phyloP scores from a whole-genome alignment of 768 basidiomycete species.

The Rhodotorula toruloides region DNA sequence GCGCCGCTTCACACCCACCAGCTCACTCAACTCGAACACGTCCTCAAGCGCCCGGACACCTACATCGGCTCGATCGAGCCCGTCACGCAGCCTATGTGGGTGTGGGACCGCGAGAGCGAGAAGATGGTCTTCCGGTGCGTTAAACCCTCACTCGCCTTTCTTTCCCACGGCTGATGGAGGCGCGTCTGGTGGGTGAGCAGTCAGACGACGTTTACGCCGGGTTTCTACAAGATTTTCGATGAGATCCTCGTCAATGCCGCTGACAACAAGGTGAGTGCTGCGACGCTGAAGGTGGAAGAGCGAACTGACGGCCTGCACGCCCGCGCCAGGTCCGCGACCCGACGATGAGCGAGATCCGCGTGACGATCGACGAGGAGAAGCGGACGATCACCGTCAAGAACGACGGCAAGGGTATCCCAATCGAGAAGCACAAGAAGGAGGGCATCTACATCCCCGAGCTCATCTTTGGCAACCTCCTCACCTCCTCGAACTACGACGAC shows the following conservation, averaged over 20 bases:
- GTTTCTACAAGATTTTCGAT: constrained; percentile 98
- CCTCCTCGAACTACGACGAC: constrained; percentile 96
- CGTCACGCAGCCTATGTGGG: constrained; percentile 84
- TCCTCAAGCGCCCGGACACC: constrained; percentile 82
- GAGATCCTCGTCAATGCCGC: constrained; percentile 99
- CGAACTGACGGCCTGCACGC: no score
- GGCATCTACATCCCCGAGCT: constrained; percentile 94
- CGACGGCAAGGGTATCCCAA: constrained; percentile 92
- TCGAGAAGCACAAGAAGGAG: constrained; percentile 88
- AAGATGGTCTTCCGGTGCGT: constrained; percentile 73
- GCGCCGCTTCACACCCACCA: constrained; percentile 45
- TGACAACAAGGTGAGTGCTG: constrained; percentile 78
- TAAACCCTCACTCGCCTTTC: background rate
- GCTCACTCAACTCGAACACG: constrained; percentile 93
- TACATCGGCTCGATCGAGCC: constrained; percentile 96
- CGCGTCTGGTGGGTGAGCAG: constrained; percentile 37
- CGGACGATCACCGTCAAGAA: constrained; percentile 87
- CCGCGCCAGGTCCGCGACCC: constrained; percentile 88
- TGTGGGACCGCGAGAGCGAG: constrained; percentile 75
- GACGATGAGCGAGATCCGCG: constrained; percentile 84
- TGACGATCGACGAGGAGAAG: constrained; percentile 76
- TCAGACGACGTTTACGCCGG: constrained; percentile 74
- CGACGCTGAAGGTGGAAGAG: no score
- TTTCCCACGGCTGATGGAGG: background rate
- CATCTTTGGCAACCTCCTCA: constrained; percentile 91